Conservation (phyloP, 2,329 filamentous ascomycete genomes). For the Trichoderma koningiopsis region DNA sequence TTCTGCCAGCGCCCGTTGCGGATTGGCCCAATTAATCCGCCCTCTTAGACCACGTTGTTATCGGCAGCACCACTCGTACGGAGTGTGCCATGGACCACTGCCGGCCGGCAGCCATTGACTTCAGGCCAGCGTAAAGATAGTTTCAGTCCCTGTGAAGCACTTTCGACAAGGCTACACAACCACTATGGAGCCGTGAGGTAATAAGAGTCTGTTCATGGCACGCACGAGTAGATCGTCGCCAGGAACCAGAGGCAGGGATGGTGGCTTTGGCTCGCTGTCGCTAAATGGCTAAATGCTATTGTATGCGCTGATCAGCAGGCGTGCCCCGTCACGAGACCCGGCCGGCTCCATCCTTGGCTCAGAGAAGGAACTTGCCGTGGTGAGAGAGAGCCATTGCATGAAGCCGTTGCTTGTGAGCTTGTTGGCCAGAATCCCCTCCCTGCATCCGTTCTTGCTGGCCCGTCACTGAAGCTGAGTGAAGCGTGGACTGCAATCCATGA, state of each 20-base stretch:
- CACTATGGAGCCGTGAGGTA: neutral
- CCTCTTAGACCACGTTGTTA: constrained; percentile 7
- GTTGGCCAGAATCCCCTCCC: neutral
- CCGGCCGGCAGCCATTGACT: neutral
- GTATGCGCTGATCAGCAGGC: constrained; percentile 23
- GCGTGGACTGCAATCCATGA: neutral
- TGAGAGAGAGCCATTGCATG: constrained; percentile 1
- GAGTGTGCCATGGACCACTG: constrained; percentile 1
- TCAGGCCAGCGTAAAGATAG: neutral
- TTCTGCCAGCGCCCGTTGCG: constrained; percentile 3
- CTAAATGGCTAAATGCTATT: constrained; percentile 16
- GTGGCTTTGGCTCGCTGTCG: constrained; percentile 13
- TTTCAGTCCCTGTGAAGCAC: neutral
- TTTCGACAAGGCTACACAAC: neutral
- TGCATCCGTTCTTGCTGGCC: neutral
- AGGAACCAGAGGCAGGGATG: constrained; percentile 20
- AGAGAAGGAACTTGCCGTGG: neutral
- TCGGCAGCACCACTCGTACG: neutral
- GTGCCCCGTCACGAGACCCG: constrained; percentile 21
- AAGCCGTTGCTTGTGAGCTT: neutral
- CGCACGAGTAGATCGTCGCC: constrained; percentile 8
- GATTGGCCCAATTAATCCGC: constrained; percentile 9
- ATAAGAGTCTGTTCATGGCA: neutral
- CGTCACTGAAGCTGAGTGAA: neutral
- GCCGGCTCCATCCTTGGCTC: constrained; percentile 9